phyloP scores from a whole-genome alignment of 768 basidiomycete species.

The Calocera cornea region DNA sequence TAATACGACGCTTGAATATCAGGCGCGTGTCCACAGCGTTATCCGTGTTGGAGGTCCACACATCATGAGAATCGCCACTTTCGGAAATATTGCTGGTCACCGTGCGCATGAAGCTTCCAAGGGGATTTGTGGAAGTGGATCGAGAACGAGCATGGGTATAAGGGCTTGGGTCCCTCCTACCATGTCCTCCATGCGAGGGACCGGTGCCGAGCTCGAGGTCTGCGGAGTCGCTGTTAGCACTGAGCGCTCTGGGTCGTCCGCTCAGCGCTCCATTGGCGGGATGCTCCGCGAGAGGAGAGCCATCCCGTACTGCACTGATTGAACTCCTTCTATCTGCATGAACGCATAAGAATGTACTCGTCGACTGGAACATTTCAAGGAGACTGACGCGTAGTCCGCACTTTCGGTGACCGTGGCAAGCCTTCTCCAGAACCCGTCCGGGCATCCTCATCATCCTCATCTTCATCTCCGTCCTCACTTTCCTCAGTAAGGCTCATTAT shows the following conservation, averaged over 20 bases:
- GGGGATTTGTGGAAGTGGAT: slow-evolving; percentile 18
- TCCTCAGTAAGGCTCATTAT: slow-evolving; percentile 27
- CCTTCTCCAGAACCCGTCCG: slow-evolving; percentile 22
- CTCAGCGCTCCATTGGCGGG: background rate
- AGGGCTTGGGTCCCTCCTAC: background rate
- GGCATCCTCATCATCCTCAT: slow-evolving; percentile 46
- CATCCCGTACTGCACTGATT: background rate
- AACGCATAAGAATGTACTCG: slow-evolving; percentile 17
- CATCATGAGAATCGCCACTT: slow-evolving; percentile 24
- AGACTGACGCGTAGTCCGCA: background rate
- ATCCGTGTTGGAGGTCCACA: slow-evolving; percentile 70
- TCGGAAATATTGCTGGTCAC: slow-evolving; percentile 20
- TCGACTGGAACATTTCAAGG: slow-evolving; percentile 19
- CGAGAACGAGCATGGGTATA: slow-evolving; percentile 14
- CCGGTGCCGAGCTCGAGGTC: slow-evolving; percentile 32
- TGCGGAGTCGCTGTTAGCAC: slow-evolving; percentile 25
- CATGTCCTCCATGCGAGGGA: slow-evolving; percentile 11
- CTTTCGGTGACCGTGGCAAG: slow-evolving; percentile 1
- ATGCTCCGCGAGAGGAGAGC: background rate
- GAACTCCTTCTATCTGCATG: background rate
- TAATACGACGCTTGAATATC: slow-evolving; percentile 80
- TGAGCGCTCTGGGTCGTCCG: background rate
- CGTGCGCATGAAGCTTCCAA: slow-evolving; percentile 19
- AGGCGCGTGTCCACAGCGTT: slow-evolving; percentile 74
- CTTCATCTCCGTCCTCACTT: slow-evolving; percentile 37